Percentiles rank a stretch among this genome's conserved stretches.
Evolutionary conservation across 768 basidiomycete genomes (phyloP).

Genomic region (Coprinellus micaceus): DNA sequence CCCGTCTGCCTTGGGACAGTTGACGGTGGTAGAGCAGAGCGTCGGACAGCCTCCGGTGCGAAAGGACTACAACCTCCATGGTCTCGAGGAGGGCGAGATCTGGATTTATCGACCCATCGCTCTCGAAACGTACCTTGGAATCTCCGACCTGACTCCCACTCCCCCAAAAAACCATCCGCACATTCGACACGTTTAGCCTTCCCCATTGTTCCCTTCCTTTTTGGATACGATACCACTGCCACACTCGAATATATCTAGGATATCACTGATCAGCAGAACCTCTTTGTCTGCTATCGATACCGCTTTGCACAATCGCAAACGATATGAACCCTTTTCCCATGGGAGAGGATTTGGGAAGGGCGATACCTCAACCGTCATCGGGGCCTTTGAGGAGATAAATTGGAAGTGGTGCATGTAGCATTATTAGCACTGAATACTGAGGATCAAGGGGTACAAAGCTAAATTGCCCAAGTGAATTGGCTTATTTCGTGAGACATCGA

Average conservation of each 20-base stretch:
- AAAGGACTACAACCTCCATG: conserved; percentile 39
- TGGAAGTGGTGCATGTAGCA: background rate
- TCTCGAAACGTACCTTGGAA: conserved; percentile 33
- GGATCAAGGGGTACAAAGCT: conserved; percentile 3
- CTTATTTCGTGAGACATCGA: background rate
- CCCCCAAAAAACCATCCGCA: conserved; percentile 17
- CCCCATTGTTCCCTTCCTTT: too few relatives aligned
- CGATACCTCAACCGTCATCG: background rate
- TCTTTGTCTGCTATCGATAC: background rate
- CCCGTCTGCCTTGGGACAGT: conserved; percentile 37
- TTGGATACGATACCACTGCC: background rate
- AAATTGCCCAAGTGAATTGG: background rate
- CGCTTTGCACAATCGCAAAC: background rate
- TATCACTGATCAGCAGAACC: background rate
- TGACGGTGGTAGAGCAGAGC: conserved; percentile 56
- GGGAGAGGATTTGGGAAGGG: background rate
- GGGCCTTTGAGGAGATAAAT: background rate
- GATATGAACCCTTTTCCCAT: conserved; percentile 1
- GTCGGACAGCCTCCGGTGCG: conserved; percentile 37
- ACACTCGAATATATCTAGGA: background rate
- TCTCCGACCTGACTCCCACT: conserved; percentile 20
- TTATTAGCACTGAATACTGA: too few relatives aligned
- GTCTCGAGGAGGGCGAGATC: conserved; percentile 47
- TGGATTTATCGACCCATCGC: conserved; percentile 55
- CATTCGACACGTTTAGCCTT: conserved; percentile 11